Base-by-base conservation (phyloP, 2,329 filamentous ascomycete species). In the Sporothrix brasiliensis region DNA sequence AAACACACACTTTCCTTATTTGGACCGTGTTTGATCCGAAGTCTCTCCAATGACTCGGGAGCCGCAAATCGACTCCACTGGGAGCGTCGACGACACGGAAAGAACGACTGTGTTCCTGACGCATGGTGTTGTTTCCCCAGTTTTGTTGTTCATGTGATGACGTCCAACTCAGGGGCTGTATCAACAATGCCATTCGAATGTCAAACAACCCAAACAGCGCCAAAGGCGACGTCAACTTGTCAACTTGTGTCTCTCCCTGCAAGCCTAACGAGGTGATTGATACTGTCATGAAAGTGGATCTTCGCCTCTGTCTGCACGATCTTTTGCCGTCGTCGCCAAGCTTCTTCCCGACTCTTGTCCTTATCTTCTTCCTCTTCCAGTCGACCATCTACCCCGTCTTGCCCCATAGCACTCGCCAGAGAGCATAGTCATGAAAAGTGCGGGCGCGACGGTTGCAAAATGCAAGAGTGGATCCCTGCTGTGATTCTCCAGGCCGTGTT, bases 371-470 rank as follows among this genome's bases (percentile, higher is more conserved):
- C 13, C 21, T 30, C 39, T 39, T 27, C 44, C 49, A 44, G 47
- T 39, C 34, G 6, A 30, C 30, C 65, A n/a, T 49, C 53, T 68
- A 24, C 21, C 52, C 41, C 52, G 41, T 60, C 52, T 47, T 44
- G 11, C 34, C 16, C 34, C 65, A 68, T 44, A 44, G n/a, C 49
- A 52, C 21, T 27, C 49, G 47, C 47, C 67, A 30, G 54, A 30
- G 54, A 60, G 67, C 67, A 69, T 60, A 16, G 56, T 9, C 4
- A 2, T 63, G 19, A 21, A 30, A 63, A 63, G 47, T 63, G 68
- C 68, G 54, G 67, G 19, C 41, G 44, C 27, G 27, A 58, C 67
- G 56, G 68, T 63, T 69, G 56, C 68, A 69, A 69, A 69, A 56
- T 63, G 21, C 49, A 53, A 53, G 47, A 63, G 68, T 69, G 68